Percentiles rank a stretch among this genome's conserved stretches.
Conservation (phyloP, 2,329 filamentous ascomycete species). For the Conoideocrella luteorostrata region DNA sequence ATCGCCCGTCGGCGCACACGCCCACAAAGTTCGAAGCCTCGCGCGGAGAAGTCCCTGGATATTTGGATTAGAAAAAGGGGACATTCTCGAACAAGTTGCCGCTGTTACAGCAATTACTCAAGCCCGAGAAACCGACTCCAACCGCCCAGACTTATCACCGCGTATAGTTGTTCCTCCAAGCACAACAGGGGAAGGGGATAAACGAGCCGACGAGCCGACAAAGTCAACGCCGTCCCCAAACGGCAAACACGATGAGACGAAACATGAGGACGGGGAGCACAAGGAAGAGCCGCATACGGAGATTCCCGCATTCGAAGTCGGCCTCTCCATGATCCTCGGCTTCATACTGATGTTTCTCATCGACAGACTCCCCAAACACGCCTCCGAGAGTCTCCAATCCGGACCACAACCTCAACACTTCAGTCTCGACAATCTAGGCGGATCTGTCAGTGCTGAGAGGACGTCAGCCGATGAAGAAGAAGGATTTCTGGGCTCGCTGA, state of each 20-base stretch:
- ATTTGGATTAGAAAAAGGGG: slow-evolving; percentile 18
- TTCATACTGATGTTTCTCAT: slow-evolving; percentile 97
- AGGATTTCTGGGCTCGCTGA: slow-evolving; percentile 52
- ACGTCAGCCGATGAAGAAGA: slow-evolving; percentile 49
- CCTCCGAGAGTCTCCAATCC: slow-evolving; percentile 56
- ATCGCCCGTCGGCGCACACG: slow-evolving; percentile 33
- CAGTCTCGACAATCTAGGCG: slow-evolving; percentile 73
- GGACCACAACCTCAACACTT: slow-evolving; percentile 73
- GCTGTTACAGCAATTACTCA: slow-evolving; percentile 11
- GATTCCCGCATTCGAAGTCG: slow-evolving; percentile 70
- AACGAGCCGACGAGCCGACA: slow-evolving; percentile 1
- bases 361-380: slow-evolving; percentile 74
- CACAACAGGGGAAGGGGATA: background rate
- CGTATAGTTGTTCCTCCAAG: slow-evolving; percentile 3
- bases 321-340: slow-evolving; percentile 76
- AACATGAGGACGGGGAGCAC: slow-evolving; percentile 25
- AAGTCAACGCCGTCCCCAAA: background rate
- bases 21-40: slow-evolving; percentile 28
- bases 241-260: slow-evolving; percentile 7
- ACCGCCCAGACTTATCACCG: background rate
- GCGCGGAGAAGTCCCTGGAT: slow-evolving; percentile 26
- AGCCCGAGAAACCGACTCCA: background rate
- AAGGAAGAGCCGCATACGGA: slow-evolving; percentile 23
- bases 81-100: slow-evolving; percentile 17
- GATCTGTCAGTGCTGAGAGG: slow-evolving; percentile 24